Evolutionary conservation across 257 asterid species (phyloP), one percentile per base, ranked within the genome.

Genomic region (Rhazya stricta): DNA sequence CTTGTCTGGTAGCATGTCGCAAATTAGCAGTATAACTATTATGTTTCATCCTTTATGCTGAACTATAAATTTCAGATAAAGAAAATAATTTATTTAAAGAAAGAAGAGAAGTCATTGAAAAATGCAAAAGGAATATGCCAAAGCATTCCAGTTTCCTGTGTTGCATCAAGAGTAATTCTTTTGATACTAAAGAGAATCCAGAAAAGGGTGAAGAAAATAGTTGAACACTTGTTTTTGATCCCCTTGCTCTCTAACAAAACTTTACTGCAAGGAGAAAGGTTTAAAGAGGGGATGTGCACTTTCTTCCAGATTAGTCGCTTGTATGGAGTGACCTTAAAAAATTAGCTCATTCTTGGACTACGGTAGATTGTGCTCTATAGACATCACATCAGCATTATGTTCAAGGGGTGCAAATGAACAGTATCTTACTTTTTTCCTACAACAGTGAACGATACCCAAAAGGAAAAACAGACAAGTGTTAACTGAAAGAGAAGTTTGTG

Each of bases 1-100:
- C 41, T 76, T 76, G 69, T 48, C 6, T 46, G 60, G 50, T 30
- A 69, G 72, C 73, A 58, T 50, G 37, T 50, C 27, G 36, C 50
- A 18, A 23, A 54, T 48, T 23, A 30, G 67, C 11, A 9, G 60
- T 36, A 34, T 42, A 39, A 19, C 21, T 63, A 56, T 18, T 63
- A 2, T 34, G 5, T 65, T 77, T 73, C 71, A 69, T 42, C 18
- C 16, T 70, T 70, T 37, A 50, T 46, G 16, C 32, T 71, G 4
- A 41, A 39, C 39, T 39, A 25, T 15, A 15, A 36, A 37, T 19
- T 37, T 37, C 3, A 6, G 45, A 63, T 36, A 13, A 34, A 34
- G 39, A 63, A 19, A 29, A 29, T 3, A 13, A 30, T 2, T 16
- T 34, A 21, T 37, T 3, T 66, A 37, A 66, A n/a, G 18, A 21